These are phyloP conservation scores for Myxozyma melibiosi DNA, from an alignment of 805 yeast species.

Conservation along the genomic window DNA sequence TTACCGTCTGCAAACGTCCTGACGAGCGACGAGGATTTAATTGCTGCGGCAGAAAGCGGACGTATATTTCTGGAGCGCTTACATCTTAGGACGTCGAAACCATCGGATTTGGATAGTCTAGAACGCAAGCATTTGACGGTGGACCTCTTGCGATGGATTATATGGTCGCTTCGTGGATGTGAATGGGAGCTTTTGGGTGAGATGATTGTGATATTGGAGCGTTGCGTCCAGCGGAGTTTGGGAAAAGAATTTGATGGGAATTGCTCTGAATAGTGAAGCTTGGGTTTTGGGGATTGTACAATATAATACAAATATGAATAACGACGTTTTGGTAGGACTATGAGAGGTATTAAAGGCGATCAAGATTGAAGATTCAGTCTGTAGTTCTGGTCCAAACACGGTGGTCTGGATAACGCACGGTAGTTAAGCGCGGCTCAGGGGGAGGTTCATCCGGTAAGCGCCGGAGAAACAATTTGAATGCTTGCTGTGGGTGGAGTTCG, in stretches of 20 bases:
- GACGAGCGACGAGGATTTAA: slow-evolving; percentile 23
- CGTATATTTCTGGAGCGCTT: slow-evolving; percentile 54
- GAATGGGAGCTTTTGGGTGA: slow-evolving; percentile 38
- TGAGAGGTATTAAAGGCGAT: no score
- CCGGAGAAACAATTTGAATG: no score
- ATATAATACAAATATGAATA: neutral
- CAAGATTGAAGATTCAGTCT: no score
- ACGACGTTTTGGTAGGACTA: neutral
- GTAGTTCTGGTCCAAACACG: no score
- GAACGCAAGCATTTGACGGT: slow-evolving; percentile 53
- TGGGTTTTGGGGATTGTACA: neutral
- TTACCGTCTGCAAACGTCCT: neutral
- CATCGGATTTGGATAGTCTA: slow-evolving; percentile 38
- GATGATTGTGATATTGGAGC: slow-evolving; percentile 25
- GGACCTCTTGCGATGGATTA: slow-evolving; percentile 52
- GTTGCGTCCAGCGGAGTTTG: slow-evolving; percentile 30
- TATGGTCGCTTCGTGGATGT: slow-evolving; percentile 35
- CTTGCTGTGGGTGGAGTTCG: no score
- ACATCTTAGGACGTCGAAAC: slow-evolving; percentile 42
- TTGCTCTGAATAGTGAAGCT: neutral
- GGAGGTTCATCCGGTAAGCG: no score
- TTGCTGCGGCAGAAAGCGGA: slow-evolving; percentile 30
- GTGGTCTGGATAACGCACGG: no score
- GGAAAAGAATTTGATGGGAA: slow-evolving; percentile 18
- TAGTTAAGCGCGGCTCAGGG: no score